Base-by-base conservation (phyloP, 1,284 basidiomycete genomes). In the Heimioporus punctisporus region DNA sequence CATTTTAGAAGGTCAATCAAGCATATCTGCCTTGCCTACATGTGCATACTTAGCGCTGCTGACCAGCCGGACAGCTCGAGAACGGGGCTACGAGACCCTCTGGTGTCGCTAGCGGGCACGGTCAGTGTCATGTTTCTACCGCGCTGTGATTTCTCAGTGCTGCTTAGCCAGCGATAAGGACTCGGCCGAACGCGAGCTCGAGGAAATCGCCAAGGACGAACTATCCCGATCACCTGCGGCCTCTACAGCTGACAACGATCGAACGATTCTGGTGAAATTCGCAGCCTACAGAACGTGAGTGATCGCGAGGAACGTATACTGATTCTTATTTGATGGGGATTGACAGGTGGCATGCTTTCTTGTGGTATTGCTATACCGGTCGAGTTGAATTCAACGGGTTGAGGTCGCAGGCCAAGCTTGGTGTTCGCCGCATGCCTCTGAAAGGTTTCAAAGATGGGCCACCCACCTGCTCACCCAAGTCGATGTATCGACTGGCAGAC, bases 311-410 rank as follows among this genome's bases (percentile, higher is more conserved):
- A 28, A 12, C 10, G 10, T 48, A 12, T 24, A 9, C n/a, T 8
- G 26, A 15, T 25, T 45, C 5, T 14, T 31, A 10, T 19, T 27
- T 55, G 28, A 50, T 17, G 23, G 23, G 27, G 40, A 2, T 19
- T 50, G 26, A 2, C 46, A 70, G 68, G 27, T 71, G 66, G 64
- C 57, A 52, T 42, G 64, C 69, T 7, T 70, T 71, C 34, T 26
- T 70, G 31, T 70, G 65, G 56, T 70, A 70, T 31, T 67, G 68
- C 37, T 71, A 71, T 27, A 69, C 64, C 27, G 68, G 66, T 24
- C 45, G 42, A 10, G 28, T 70, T 44, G 42, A 56, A 26, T 68
- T 70, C 50, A 49, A 28, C 25, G 42, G 50, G 41, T 46, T 67
- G 24, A 64, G 41, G 27, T 70, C 69, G 34, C 34, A 37, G 9